Evolutionary conservation across 495 filamentous ascomycete species (phyloP), one percentile per base, ranked within the genome.

Genomic region (Penicillium soppii): DNA sequence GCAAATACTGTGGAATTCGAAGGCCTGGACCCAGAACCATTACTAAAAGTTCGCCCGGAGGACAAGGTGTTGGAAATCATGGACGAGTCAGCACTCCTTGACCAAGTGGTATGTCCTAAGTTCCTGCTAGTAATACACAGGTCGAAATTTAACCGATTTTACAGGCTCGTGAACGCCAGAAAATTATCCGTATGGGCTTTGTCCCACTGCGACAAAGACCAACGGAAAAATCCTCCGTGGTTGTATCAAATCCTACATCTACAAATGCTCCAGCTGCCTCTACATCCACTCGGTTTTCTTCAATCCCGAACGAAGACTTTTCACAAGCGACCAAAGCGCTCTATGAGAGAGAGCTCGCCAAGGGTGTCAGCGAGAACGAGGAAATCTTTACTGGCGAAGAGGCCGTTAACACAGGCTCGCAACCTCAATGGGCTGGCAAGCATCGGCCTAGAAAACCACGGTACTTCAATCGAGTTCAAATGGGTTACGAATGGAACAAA

Each of bases 401-500:
- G 66, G 80, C 87, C 16, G 83, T 97, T 21, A 74, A 67, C 39
- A 79, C 84, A 10, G 73, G 78, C 29, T 70, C 74, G 5, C 85
- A 83, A 52, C 84, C 90, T 4, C 82, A 84, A 56, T 99, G 94
- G 94, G 88, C 91, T 13, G 80, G 82, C 64, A 95, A 95, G 68
- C 88, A 96, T 62, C 83, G 91, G 13, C 92, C 95, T 19, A 81
- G 94, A 43, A 97, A 97, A 72, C 95, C 94, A 8, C 82, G 89
- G 25, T 97, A 97, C 72, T 97, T 99, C 79, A 97, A 97, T 65
- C 85, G 94, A 17, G 92, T 97, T 33, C 91, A 96, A 70, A 97
- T 96, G 90, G 94, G 94, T 33, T 99, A 97, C 69, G 94, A 99
- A 66, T 99, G 94, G 94, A 99, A 99, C 67, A 99, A 99, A 65